Conservation (phyloP, 73 alveolate species). For the Diophrys sp. region DNA sequence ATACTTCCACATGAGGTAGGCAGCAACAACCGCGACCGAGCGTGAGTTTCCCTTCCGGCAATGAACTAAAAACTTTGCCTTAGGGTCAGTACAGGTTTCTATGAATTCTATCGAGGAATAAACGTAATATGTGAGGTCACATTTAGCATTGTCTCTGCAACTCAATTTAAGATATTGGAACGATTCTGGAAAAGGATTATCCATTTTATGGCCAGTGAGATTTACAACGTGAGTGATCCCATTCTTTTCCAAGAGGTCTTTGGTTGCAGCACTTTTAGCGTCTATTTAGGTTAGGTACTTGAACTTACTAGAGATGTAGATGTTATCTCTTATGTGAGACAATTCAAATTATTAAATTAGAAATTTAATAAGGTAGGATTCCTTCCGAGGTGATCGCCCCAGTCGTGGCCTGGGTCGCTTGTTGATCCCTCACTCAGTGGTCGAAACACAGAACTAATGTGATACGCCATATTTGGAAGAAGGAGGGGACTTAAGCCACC, state of each 20-base stretch:
- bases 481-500: no score
- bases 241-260: background rate
- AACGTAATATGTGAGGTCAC: conserved; percentile 1
- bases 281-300: background rate
- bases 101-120: conserved; percentile 12
- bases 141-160: background rate
- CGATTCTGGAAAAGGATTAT: background rate
- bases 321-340: background rate
- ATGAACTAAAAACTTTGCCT: conserved; percentile 7
- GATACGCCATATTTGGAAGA: no score
- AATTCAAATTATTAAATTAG: no score
- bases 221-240: conserved; percentile 6
- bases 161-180: background rate
- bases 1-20: conserved; percentile 60
- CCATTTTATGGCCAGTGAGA: background rate
- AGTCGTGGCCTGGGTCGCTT: no score
- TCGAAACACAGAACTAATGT: no score
- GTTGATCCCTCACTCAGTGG: no score
- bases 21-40: conserved; percentile 38
- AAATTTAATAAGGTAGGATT: no score
- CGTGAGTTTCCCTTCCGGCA: conserved; percentile 49
- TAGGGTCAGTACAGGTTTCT: background rate
- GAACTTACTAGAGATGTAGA: conserved; percentile 13
- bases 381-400: no score
- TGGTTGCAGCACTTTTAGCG: background rate